Conservation (phyloP, 2,329 filamentous ascomycete genomes). For the Monilinia polystroma region DNA sequence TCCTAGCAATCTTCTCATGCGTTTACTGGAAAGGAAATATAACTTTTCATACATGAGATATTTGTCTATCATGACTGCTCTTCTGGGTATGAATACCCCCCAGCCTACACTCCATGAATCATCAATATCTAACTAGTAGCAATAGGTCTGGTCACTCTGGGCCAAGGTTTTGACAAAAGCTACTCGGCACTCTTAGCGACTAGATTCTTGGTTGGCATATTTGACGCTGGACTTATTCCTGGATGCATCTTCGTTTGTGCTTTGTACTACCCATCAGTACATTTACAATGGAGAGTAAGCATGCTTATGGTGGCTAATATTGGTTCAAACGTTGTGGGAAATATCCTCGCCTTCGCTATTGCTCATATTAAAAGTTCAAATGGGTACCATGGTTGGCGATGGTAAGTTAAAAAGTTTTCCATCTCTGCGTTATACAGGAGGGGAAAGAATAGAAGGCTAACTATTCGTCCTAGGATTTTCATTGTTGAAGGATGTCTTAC, state of each 20-base stretch:
- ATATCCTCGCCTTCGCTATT: conserved; percentile 31
- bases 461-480: too few species aligned
- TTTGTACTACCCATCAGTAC: conserved; percentile 50
- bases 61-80: conserved; percentile 27
- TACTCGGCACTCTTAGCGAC: conserved; percentile 74
- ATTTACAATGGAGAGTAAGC: conserved; percentile 50
- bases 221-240: conserved; percentile 50
- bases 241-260: conserved; percentile 49
- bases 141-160: conserved; percentile 34
- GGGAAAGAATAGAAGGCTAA: too few species aligned
- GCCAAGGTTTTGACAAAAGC: conserved; percentile 46
- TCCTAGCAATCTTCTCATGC: conserved; percentile 41
- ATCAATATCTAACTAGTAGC: not conserved
- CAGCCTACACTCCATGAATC: not conserved
- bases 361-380: conserved; percentile 68
- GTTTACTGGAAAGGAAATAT: conserved; percentile 30
- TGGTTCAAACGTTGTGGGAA: conserved; percentile 32
- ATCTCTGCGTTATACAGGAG: too few species aligned
- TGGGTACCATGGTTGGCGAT: conserved; percentile 58
- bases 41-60: conserved; percentile 32
- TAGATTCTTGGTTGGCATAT: conserved; percentile 47
- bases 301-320: conserved; percentile 48
- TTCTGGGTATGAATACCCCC: conserved; percentile 3
- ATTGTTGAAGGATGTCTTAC: conserved; percentile 42
- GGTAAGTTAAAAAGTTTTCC: conserved; percentile 43